Percentiles rank a stretch among this genome's conserved stretches.
Conservation (phyloP, 2,329 filamentous ascomycete genomes). For the Elsinoe arachidis region DNA sequence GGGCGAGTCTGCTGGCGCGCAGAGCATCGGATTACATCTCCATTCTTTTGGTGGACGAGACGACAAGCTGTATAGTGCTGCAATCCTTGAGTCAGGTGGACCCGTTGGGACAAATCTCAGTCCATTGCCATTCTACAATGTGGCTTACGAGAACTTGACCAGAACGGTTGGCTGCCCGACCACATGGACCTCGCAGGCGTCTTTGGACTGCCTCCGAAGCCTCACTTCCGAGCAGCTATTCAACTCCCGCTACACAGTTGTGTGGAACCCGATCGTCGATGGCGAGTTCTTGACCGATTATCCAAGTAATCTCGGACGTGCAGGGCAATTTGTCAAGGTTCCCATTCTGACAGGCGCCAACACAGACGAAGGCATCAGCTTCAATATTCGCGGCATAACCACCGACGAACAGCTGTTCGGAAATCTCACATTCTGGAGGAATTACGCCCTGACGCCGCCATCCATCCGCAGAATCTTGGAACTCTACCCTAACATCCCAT, state of each 20-base stretch:
- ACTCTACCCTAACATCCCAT: slow-evolving; percentile 43
- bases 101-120: slow-evolving; percentile 24
- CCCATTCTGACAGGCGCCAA: slow-evolving; percentile 43
- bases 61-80: slow-evolving; percentile 35
- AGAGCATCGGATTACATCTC: slow-evolving; percentile 33
- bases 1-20: slow-evolving; percentile 47
- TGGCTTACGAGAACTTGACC: slow-evolving; percentile 16
- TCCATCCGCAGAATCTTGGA: slow-evolving; percentile 38
- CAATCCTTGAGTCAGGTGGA: slow-evolving; percentile 34
- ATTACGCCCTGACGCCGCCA: slow-evolving; percentile 39
- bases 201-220: slow-evolving; percentile 16
- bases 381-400: slow-evolving; percentile 34
- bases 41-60: slow-evolving; percentile 35
- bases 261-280: slow-evolving; percentile 32
- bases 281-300: slow-evolving; percentile 42
- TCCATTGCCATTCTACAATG: slow-evolving; percentile 15
- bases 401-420: slow-evolving; percentile 38
- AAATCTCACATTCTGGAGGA: slow-evolving; percentile 36
- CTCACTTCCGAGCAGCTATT: slow-evolving; percentile 17
- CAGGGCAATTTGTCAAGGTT: slow-evolving; percentile 37
- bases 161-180: slow-evolving; percentile 17
- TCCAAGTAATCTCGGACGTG: slow-evolving; percentile 37
- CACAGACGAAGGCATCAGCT: slow-evolving; percentile 40
- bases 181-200: slow-evolving; percentile 15
- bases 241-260: slow-evolving; percentile 19